A percentile compares a stretch with the other conserved stretches of the same genome.
These are phyloP conservation scores for Pyricularia pennisetigena DNA, from an alignment of 2,329 filamentous ascomycete species.

Conservation along the genomic window DNA sequence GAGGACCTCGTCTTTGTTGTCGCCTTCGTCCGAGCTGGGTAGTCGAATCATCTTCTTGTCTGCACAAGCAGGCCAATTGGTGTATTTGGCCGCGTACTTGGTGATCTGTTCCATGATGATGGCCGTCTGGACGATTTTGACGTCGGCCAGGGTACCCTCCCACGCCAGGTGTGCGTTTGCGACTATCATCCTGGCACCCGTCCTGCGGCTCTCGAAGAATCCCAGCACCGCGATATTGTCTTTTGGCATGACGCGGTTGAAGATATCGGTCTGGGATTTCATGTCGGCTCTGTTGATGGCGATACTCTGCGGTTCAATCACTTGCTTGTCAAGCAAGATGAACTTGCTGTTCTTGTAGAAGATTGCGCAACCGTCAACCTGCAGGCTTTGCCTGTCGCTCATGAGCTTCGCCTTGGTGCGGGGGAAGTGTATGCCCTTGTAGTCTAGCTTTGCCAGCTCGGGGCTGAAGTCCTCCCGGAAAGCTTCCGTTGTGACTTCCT, in stretches of 20 bases:
- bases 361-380: slow-evolving; percentile 92
- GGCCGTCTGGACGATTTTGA: slow-evolving; percentile 93
- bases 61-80: slow-evolving; percentile 57
- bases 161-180: slow-evolving; percentile 93
- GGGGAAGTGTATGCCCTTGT: slow-evolving; percentile 90
- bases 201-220: slow-evolving; percentile 85
- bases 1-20: slow-evolving; percentile 10
- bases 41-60: slow-evolving; percentile 60
- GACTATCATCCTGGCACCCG: slow-evolving; percentile 84
- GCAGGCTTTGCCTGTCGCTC: slow-evolving; percentile 76
- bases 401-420: slow-evolving; percentile 87
- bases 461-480: slow-evolving; percentile 87
- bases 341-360: slow-evolving; percentile 87
- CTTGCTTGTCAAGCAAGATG: slow-evolving; percentile 84
- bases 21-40: slow-evolving; percentile 22
- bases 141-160: slow-evolving; percentile 84
- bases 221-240: slow-evolving; percentile 91
- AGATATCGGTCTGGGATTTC: slow-evolving; percentile 95
- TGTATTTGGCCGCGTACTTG: slow-evolving; percentile 77
- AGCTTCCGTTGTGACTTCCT: slow-evolving; percentile 86
- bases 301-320: slow-evolving; percentile 84
- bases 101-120: slow-evolving; percentile 89
- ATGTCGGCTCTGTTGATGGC: slow-evolving; percentile 94
- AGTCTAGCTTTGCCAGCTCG: slow-evolving; percentile 76
- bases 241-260: slow-evolving; percentile 96